These are phyloP conservation scores for Petunia hybrid DNA, from an alignment of 305 asterid genomes.

Conservation along the genomic window DNA sequence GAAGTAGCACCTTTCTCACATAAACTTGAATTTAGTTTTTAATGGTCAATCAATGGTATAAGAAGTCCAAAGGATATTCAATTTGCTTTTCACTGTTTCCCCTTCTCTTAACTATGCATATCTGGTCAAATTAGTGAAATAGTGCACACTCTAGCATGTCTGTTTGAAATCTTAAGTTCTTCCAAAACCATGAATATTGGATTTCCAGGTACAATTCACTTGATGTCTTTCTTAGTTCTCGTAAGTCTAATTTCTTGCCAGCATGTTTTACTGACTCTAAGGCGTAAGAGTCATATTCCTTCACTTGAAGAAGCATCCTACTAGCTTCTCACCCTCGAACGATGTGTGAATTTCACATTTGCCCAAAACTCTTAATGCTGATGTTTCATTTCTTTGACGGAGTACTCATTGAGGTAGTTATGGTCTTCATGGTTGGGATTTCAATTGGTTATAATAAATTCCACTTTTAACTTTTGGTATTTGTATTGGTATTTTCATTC, in stretches of 20 bases:
- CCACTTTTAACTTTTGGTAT: conserved; percentile 18
- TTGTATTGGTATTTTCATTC: neutral
- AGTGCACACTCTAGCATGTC: neutral
- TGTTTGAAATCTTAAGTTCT: conserved; percentile 14
- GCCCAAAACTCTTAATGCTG: conserved; percentile 10
- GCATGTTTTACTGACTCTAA: conserved; percentile 9
- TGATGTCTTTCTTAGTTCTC: neutral
- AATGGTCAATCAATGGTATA: conserved; percentile 5
- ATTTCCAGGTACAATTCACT: neutral
- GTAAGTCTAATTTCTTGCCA: neutral
- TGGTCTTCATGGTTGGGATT: conserved; percentile 20
- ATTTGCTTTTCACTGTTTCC: neutral
- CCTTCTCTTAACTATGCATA: neutral
- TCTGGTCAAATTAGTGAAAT: neutral
- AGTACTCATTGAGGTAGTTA: neutral
- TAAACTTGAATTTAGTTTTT: conserved; percentile 21
- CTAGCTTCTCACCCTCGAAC: conserved; percentile 20
- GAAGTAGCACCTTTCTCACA: neutral
- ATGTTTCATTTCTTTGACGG: neutral
- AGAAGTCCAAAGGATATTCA: neutral
- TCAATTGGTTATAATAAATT: neutral
- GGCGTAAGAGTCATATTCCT: neutral
- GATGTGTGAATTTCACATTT: neutral
- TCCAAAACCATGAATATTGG: neutral
- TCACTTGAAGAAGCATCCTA: conserved; percentile 11